These are phyloP conservation scores for Ensete glaucum DNA, from an alignment of 176 grass and related monocot species.

Conservation along the genomic window DNA sequence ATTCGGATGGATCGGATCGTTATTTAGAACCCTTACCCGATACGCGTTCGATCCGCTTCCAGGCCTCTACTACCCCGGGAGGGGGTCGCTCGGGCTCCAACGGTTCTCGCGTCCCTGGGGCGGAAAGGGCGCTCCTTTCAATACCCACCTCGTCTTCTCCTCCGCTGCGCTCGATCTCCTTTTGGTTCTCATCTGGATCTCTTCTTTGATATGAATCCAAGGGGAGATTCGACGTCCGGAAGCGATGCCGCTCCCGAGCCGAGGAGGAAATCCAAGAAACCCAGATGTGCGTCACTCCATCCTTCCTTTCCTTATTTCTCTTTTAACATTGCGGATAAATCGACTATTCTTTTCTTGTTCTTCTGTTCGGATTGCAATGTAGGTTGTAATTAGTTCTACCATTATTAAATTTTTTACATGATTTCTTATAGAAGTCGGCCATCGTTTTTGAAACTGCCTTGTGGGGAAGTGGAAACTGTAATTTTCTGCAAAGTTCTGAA, in stretches of 20 bases:
- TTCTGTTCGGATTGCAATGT: not conserved
- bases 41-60: not conserved
- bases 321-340: not conserved
- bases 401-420: not conserved
- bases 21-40: not conserved
- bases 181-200: not conserved
- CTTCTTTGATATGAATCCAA: constrained; percentile 28
- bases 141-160: not conserved
- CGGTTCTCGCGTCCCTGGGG: not conserved
- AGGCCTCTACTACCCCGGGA: not conserved
- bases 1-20: not conserved
- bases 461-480: too few relatives aligned
- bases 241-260: constrained; percentile 13
- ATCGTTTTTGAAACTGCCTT: too few relatives aligned
- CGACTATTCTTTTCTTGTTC: not conserved
- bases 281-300: constrained; percentile 43
- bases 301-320: not conserved
- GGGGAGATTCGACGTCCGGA: constrained; percentile 9
- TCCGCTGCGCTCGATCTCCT: not conserved
- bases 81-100: not conserved
- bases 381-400: not conserved
- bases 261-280: constrained; percentile 45
- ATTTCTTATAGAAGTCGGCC: not conserved
- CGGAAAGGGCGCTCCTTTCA: not conserved
- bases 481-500: too few relatives aligned